These are phyloP conservation scores for Phytophthora palmivora DNA, from an alignment of 352 stramenopile genomes.

Conservation along the genomic window DNA sequence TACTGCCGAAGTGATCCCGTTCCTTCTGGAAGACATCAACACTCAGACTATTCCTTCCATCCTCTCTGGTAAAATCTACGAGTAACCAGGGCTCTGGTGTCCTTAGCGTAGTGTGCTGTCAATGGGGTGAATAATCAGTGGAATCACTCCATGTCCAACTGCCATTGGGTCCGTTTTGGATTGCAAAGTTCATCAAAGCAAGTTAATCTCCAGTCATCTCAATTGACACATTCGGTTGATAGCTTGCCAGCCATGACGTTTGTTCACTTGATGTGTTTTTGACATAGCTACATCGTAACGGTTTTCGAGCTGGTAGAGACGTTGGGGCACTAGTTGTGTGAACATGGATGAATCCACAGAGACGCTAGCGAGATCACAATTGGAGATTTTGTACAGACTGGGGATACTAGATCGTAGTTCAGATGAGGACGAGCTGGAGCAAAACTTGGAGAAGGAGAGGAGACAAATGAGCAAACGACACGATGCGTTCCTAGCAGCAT, in stretches of 20 bases:
- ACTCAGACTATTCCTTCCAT: conserved; percentile 7
- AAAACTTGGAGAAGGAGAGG: conserved; percentile 27
- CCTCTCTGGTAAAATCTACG: conserved; percentile 1
- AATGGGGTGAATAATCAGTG: conserved; percentile 90
- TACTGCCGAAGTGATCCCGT: conserved; percentile 25
- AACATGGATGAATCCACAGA: conserved; percentile 33
- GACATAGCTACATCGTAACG: conserved; percentile 24
- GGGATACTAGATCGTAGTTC: conserved; percentile 50
- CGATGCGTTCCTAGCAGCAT: conserved; percentile 31
- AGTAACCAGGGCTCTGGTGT: background rate
- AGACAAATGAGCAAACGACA: conserved; percentile 5
- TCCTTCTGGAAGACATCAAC: conserved; percentile 33
- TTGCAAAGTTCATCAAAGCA: too few relatives aligned
- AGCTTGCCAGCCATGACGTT: too few relatives aligned
- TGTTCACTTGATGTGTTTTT: conserved; percentile 28
- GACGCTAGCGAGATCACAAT: conserved; percentile 50
- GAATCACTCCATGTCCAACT: conserved; percentile 81
- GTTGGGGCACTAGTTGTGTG: conserved; percentile 5
- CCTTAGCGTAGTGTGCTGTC: conserved; percentile 55
- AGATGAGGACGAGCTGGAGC: conserved; percentile 27
- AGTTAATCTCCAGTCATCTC: too few relatives aligned
- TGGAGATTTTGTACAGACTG: conserved; percentile 57
- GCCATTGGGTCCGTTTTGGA: conserved; percentile 81
- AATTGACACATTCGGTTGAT: conserved; percentile 71
- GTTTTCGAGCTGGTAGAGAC: conserved; percentile 5